Percentiles rank a stretch among this genome's conserved stretches.
These are phyloP conservation scores for Dryas octopetala DNA, from an alignment of 306 rosid genomes.

Conservation along the genomic window DNA sequence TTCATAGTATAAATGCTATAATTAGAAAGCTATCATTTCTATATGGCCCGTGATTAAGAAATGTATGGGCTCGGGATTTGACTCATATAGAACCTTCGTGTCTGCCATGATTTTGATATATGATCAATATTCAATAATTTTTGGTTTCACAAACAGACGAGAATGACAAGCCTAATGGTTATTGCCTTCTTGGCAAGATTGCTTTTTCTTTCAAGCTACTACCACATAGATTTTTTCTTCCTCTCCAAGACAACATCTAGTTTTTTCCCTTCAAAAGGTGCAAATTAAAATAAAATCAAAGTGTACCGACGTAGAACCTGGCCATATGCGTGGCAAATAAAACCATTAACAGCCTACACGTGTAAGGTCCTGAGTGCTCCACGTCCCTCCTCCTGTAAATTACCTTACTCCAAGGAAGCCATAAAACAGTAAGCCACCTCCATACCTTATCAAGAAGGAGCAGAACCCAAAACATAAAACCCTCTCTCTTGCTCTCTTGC, in stretches of 20 bases:
- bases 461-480: no score
- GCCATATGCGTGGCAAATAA: background rate
- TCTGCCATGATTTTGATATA: background rate
- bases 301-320: slow-evolving; percentile 11
- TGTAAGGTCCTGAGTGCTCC: slow-evolving; percentile 23
- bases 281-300: no score
- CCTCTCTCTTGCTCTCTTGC: no score
- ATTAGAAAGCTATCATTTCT: no score
- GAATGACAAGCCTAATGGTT: background rate
- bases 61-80: background rate
- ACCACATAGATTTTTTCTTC: slow-evolving; percentile 11
- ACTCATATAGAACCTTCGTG: background rate
- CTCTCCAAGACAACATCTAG: background rate
- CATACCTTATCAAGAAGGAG: slow-evolving; percentile 8
- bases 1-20: no score
- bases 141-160: background rate
- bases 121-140: background rate
- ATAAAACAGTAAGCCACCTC: background rate
- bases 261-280: no score
- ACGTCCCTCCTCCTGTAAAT: background rate
- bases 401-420: background rate
- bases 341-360: background rate
- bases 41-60: background rate
- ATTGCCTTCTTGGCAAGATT: background rate
- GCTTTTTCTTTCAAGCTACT: slow-evolving; percentile 5